These are phyloP conservation scores for Ceratobasidium papillatum DNA, from an alignment of 1,284 basidiomycete genomes.

Conservation along the genomic window DNA sequence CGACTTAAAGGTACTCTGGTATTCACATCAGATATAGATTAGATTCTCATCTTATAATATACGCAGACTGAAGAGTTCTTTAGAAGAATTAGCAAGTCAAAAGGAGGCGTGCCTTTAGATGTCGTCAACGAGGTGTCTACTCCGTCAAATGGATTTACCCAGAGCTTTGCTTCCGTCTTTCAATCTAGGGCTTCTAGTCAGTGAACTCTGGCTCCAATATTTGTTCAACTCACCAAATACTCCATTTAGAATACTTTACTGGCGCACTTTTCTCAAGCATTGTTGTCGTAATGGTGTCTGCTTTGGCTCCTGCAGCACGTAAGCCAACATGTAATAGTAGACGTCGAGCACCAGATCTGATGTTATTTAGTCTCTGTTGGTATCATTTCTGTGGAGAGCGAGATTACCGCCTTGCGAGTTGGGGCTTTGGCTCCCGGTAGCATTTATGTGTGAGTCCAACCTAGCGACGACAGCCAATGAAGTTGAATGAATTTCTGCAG, in stretches of 20 bases:
- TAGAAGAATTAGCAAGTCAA: not conserved
- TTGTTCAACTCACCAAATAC: not conserved
- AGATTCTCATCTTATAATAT: not conserved
- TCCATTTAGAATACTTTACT: constrained; percentile 7
- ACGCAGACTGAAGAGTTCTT: constrained; percentile 37
- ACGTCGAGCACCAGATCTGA: not conserved
- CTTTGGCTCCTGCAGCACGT: constrained; percentile 35
- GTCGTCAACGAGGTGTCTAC: constrained; percentile 29
- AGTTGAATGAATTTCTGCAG: not conserved
- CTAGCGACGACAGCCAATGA: not conserved
- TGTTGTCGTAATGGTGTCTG: not conserved
- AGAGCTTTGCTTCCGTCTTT: not conserved
- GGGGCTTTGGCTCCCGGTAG: constrained; percentile 17
- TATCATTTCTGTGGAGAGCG: constrained; percentile 11
- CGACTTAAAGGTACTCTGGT: no score
- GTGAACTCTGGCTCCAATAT: not conserved
- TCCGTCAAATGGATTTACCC: constrained; percentile 7
- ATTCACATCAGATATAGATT: not conserved
- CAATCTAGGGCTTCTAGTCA: constrained; percentile 14
- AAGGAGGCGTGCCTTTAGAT: constrained; percentile 17
- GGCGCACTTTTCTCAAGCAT: constrained; percentile 24
- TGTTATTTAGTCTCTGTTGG: constrained; percentile 21
- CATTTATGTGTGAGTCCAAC: not conserved
- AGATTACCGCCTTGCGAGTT: constrained; percentile 23
- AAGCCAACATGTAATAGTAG: not conserved